Percentiles rank a stretch among this genome's conserved stretches.
Conservation (phyloP, 495 filamentous ascomycete species). For the Xylaria sp. region DNA sequence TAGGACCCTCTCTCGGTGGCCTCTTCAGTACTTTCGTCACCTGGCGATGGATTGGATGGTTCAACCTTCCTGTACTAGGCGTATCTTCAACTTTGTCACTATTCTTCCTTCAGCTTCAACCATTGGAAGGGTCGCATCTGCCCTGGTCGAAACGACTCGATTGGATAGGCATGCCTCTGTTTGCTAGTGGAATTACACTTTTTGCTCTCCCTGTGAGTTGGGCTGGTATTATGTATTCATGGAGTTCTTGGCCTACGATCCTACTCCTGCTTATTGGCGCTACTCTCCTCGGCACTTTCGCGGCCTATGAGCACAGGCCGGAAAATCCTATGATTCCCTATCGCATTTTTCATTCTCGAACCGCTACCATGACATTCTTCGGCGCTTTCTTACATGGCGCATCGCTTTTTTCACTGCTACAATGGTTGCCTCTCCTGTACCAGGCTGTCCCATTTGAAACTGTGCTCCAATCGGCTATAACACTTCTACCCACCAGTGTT, state of each 20-base stretch:
- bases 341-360: background rate
- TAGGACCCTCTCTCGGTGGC: background rate
- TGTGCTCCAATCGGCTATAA: background rate
- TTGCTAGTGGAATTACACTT: conserved; percentile 33
- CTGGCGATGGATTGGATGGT: background rate
- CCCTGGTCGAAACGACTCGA: background rate
- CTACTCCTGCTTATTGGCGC: conserved; percentile 12
- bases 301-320: background rate
- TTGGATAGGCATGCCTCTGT: background rate
- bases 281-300: background rate
- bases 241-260: conserved; percentile 49
- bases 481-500: background rate
- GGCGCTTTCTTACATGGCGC: background rate
- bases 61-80: background rate
- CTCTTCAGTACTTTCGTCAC: background rate
- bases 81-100: background rate
- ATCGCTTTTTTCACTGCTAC: background rate
- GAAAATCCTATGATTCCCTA: background rate
- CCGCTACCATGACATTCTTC: background rate
- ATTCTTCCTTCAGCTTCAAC: background rate
- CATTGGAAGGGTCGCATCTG: background rate
- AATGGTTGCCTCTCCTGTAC: background rate
- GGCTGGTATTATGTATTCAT: conserved; percentile 51
- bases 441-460: background rate
- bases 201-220: conserved; percentile 52